Conservation (phyloP, 2,329 filamentous ascomycete genomes). For the Parasarocladium wereldwijsianum region DNA sequence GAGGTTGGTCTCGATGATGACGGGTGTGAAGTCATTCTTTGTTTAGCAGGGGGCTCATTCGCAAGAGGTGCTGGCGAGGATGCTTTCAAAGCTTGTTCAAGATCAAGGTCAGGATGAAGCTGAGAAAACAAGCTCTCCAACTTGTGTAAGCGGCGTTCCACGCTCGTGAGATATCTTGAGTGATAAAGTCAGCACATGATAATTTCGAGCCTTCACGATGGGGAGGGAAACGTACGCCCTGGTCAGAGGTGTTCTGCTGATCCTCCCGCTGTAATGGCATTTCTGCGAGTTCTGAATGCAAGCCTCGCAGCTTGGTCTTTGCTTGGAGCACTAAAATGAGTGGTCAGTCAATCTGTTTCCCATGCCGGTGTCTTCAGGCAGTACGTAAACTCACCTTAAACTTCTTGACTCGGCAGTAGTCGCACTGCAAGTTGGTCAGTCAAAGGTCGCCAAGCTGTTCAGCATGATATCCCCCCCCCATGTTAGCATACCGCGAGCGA, state of each 20-base stretch:
- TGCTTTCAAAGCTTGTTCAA: constrained; percentile 10
- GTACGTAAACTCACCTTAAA: constrained; percentile 8
- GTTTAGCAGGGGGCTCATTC: background rate
- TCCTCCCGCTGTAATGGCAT: constrained; percentile 14
- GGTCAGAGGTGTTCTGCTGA: constrained; percentile 12
- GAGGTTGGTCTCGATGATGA: background rate
- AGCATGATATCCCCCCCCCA: too few species aligned
- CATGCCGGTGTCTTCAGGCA: background rate
- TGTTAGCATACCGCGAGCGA: too few species aligned
- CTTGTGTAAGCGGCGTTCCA: constrained; percentile 10
- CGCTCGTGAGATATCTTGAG: constrained; percentile 11
- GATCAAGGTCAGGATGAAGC: constrained; percentile 10
- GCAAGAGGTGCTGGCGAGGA: constrained; percentile 1
- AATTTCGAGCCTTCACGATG: background rate
- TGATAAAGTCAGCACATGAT: background rate
- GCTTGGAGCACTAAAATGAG: constrained; percentile 11
- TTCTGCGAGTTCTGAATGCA: constrained; percentile 10
- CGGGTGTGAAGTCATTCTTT: background rate
- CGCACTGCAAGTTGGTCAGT: constrained; percentile 6
- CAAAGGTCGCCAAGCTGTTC: too few species aligned
- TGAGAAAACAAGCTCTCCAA: constrained; percentile 10
- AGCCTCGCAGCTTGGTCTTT: constrained; percentile 11
- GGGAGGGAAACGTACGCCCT: constrained; percentile 9
- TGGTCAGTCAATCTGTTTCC: background rate
- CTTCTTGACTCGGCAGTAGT: constrained; percentile 10